Base-by-base conservation (phyloP, 2,329 filamentous ascomycete genomes). In the Monosporascus cannonballus region DNA sequence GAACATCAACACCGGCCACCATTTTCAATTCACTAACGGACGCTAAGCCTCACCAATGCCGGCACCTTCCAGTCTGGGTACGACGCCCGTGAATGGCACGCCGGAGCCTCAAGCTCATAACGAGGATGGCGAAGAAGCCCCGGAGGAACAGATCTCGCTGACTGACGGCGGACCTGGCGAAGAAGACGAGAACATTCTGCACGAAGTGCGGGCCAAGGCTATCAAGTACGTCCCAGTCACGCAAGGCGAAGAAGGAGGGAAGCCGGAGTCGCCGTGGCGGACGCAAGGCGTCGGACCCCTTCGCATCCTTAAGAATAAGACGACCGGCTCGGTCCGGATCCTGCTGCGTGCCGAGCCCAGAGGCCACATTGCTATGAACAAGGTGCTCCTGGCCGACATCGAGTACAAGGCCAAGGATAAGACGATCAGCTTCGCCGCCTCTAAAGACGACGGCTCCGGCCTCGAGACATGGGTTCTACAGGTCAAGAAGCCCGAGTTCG, bases 291-390 rank as follows among this genome's bases (percentile, higher is more conserved):
- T 89, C 7, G 90, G 90, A 0, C 79, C 82, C 11, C 72, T 92
- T 50, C 85, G 87, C 39, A 67, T 96, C 15, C 75, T 95, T 56
- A 86, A 87, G 69, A 80, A 93, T 72, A 87, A 89, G 67, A 76
- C 78, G 17, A 89, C 84, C 0, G 82, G 80, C 20, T 76, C 79
- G 27, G 79, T 85, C 4, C 83, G 90, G 41, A 73, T 94, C 46
- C 71, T 95, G 20, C 72, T 92, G 56, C 83, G 90, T 48, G 82
- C 83, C n/a, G 87, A 91, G 58, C 88, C 89, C 0, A 80, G 84
- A 56, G 90, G 90, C 17, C 81, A 86, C 39, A 75, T 93, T 47
- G 79, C 87, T 3, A 73, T 95, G 62, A 95, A 95, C 71, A 81
- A 85, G 60, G 69, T 76, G 20, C 69, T 92, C 48, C 69, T 89